phyloP scores from a whole-genome alignment of 1,139 yeast genomes.

The Pichia sp. region DNA sequence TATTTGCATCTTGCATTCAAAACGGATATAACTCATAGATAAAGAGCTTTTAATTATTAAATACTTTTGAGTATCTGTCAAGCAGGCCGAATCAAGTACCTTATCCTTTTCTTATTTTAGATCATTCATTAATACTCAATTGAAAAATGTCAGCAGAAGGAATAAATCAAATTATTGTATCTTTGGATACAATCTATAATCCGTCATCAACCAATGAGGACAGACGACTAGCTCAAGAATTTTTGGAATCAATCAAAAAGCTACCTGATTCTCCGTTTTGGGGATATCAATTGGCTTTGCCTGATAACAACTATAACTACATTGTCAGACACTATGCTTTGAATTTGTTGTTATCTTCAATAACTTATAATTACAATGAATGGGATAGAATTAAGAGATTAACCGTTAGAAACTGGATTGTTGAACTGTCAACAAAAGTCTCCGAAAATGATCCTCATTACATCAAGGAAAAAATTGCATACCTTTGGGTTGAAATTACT shows the following conservation, averaged over 20 bases:
- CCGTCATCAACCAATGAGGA: slow-evolving; percentile 58
- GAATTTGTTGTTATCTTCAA: slow-evolving; percentile 67
- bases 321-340: slow-evolving; percentile 89
- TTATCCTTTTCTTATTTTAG: too few relatives aligned
- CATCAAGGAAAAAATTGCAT: slow-evolving; percentile 82
- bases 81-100: too few relatives aligned
- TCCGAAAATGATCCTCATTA: slow-evolving; percentile 74
- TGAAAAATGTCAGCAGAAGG: slow-evolving; percentile 53
- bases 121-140: too few relatives aligned
- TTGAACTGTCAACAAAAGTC: slow-evolving; percentile 62
- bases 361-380: slow-evolving; percentile 40
- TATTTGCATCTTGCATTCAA: too few relatives aligned
- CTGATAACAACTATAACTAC: slow-evolving; percentile 49
- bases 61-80: too few relatives aligned
- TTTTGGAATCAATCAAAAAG: slow-evolving; percentile 66
- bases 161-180: slow-evolving; percentile 61
- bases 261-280: slow-evolving; percentile 83
- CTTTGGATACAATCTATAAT: slow-evolving; percentile 72
- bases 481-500: slow-evolving; percentile 88
- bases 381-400: slow-evolving; percentile 58
- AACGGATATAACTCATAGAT: too few relatives aligned
- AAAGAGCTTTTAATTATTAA: too few relatives aligned
- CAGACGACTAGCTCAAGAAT: slow-evolving; percentile 61
- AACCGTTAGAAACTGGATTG: slow-evolving; percentile 76
- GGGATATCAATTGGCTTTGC: slow-evolving; percentile 81